A percentile compares a stretch with the other conserved stretches of the same genome.
These are phyloP conservation scores for Stephania japonica DNA, from an alignment of 164 flowering plant genomes.

Conservation along the genomic window DNA sequence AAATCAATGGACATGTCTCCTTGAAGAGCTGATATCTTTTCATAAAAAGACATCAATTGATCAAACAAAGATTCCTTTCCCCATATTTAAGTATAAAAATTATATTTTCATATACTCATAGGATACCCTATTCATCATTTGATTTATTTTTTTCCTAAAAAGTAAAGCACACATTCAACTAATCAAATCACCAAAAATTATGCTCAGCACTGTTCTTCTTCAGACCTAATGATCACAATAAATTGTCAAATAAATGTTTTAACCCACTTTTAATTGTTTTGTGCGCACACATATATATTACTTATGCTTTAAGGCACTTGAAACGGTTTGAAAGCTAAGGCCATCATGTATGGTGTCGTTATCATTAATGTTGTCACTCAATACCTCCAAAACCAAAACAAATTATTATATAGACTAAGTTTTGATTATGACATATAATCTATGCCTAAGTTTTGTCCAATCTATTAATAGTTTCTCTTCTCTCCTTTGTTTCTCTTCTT, in stretches of 20 bases:
- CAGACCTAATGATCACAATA: neutral
- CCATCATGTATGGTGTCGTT: neutral
- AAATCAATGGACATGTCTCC: neutral
- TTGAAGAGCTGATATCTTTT: neutral
- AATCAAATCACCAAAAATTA: neutral
- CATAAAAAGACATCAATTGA: neutral
- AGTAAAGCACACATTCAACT: no score
- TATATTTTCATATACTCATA: neutral
- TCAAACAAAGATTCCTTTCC: neutral
- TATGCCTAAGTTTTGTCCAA: neutral
- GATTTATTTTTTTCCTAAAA: no score
- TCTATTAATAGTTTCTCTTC: neutral
- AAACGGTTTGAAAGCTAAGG: conserved; percentile 10
- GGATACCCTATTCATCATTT: neutral
- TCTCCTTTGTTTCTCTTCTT: neutral
- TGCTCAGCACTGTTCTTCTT: neutral
- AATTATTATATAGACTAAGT: no score
- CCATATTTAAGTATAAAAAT: neutral
- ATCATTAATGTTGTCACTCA: conserved; percentile 2
- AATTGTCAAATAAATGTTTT: neutral
- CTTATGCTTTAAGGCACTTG: neutral
- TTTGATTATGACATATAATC: neutral
- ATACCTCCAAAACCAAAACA: conserved; percentile 9
- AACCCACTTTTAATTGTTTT: neutral
- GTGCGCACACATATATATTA: neutral